These are phyloP conservation scores for Cotoneaster glaucophyllus DNA, from an alignment of 306 rosid genomes.

Conservation along the genomic window DNA sequence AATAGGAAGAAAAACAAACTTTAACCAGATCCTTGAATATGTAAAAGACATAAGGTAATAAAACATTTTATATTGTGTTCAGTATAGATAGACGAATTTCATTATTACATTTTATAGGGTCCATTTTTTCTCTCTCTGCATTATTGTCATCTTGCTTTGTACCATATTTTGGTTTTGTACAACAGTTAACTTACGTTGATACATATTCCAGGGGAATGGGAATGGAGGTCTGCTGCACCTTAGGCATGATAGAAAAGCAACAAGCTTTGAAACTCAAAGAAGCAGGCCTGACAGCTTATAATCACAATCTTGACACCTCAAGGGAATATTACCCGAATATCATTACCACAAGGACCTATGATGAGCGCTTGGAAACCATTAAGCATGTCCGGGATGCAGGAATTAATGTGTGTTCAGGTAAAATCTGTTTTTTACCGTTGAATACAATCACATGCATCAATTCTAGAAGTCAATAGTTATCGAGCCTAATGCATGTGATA, in stretches of 20 bases:
- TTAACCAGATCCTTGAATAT: constrained; percentile 81
- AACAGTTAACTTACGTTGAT: constrained; percentile 4
- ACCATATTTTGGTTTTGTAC: background rate
- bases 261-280: constrained; percentile 84
- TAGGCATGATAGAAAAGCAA: constrained; percentile 94
- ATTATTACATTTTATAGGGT: too few relatives aligned
- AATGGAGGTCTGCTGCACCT: constrained; percentile 98
- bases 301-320: constrained; percentile 94
- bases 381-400: constrained; percentile 94
- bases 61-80: constrained; percentile 1
- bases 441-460: background rate
- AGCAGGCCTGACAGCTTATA: constrained; percentile 97
- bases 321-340: constrained; percentile 93
- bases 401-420: constrained; percentile 93
- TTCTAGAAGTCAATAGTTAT: background rate
- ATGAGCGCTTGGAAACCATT: constrained; percentile 87
- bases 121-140: too few relatives aligned
- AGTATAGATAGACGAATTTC: background rate
- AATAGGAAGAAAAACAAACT: constrained; percentile 83
- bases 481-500: background rate
- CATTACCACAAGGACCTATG: constrained; percentile 86
- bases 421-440: constrained; percentile 19
- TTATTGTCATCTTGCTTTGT: too few relatives aligned
- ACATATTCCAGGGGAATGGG: constrained; percentile 66
- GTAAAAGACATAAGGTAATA: constrained; percentile 78